Evolutionary conservation across 768 basidiomycete genomes (phyloP), one percentile per base, ranked within the genome.

Genomic region (Tulasnella sp.): DNA sequence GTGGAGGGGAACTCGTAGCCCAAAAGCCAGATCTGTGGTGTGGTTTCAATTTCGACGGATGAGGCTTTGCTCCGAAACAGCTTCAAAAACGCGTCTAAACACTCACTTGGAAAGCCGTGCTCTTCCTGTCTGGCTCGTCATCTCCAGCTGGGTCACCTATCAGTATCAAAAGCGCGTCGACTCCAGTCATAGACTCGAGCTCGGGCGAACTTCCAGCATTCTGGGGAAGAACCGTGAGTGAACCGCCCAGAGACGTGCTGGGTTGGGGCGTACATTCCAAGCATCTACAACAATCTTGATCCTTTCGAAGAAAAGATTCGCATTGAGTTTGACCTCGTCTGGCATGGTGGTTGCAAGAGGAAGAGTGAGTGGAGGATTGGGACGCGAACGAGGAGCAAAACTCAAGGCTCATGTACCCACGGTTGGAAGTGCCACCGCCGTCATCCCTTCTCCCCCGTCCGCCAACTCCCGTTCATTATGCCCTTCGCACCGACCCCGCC

Each of bases 1-100:
- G 96, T 98, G 0, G 94, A 94, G 2, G 96, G 97, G 78, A 98
- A 98, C 80, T 99, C 96, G 80, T 95, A 98, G 16, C 95, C 96
- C 42, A 98, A 86, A 19, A 99, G 84, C 92, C 95, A 97, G 78
- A 95, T 95, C 96, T 97, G 75, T 32, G 72, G 42, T 64, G 34
- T 67, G 59, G 65, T 41, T 16, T 65, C 12, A 29, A 62, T 37
- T 35, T 62, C 14, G 64, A 35, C 29, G 42, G 40, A 16, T 65
- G 69, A 59, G 52, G 52, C 52, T 59, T 59, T 7, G 40, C 26
- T 29, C 22, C n/a, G 14, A 29, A 59, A 32, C 36, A 77, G 52
- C 77, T 75, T 16, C 22, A 22, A 26, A 40, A 42, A 72, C 74
- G 73, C 75, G 72, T 67, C 72, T 64, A 39, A 34, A 11, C 19